Evolutionary conservation across 768 basidiomycete genomes (phyloP).

Genomic region (Tulasnella sp.): DNA sequence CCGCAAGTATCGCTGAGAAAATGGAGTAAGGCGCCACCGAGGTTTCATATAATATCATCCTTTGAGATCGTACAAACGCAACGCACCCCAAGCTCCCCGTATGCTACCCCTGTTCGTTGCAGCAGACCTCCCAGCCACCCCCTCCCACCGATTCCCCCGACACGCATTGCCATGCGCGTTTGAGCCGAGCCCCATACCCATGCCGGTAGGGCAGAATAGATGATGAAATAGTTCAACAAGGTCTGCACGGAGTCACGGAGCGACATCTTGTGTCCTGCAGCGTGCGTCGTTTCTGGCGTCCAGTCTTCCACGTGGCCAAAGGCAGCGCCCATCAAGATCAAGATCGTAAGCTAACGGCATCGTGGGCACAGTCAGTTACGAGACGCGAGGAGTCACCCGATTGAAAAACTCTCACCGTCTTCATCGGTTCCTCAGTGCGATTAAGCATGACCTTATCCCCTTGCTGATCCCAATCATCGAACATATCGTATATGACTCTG

Average conservation of each 20-base stretch:
- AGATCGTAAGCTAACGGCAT: not conserved
- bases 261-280: constrained; percentile 7
- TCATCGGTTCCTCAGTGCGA: not conserved
- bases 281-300: not conserved
- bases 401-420: not conserved
- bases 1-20: constrained; percentile 8
- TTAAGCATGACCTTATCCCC: not conserved
- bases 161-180: not conserved
- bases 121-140: constrained; percentile 4
- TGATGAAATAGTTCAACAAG: not conserved
- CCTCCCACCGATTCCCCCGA: not conserved
- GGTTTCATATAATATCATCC: not conserved
- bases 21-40: not conserved
- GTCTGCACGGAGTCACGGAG: not conserved
- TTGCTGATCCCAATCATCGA: not conserved
- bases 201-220: not conserved
- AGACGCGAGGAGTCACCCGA: not conserved
- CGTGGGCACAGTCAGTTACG: not conserved
- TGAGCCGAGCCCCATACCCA: constrained; percentile 2
- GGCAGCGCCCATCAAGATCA: not conserved
- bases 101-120: not conserved
- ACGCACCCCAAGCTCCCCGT: constrained; percentile 3
- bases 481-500: not conserved
- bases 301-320: constrained; percentile 3
- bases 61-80: not conserved